Evolutionary conservation across 441 rosid genomes (phyloP), one percentile per base, ranked within the genome.

Genomic region (Heliophila coronopifolia): DNA sequence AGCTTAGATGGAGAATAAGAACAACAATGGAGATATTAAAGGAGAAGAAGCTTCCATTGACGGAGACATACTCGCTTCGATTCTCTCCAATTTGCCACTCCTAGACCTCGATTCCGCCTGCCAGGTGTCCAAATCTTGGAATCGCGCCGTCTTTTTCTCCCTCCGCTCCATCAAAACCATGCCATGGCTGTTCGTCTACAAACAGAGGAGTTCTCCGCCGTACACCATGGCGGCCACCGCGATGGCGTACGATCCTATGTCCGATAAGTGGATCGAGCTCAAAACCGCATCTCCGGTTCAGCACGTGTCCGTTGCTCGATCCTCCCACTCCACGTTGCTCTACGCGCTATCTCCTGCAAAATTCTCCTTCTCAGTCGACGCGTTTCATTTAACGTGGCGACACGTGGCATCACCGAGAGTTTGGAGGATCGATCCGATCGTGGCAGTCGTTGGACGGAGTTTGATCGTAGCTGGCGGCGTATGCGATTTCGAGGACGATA

Each of bases 101-200:
- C 54, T 75, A 54, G 68, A 83, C 42, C 88, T 89, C 34, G 48
- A 70, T 35, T 63, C 86, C 0, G 77, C 90, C 13, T 40, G 34
- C 13, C 79, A 51, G 23, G 95, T 89, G 13, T 83, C 90, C 30
- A 74, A 52, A 28, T 52, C 81, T 19, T 89, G 97, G 97, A 71
- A 66, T 46, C 73, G 47, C 42, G 71, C 79, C 59, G 84, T 77
- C 67, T 77, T 63, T 42, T 72, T 81, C 39, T 85, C 95, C 13
- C 84, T 89, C 34, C 75, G 58, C 44, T 64, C 59, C 34, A 75
- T 71, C 49, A 63, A 39, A 20, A 13, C 50, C 62, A 66, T 68
- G 15, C 93, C 97, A 0, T 85, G 97, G 97, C 70, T 89, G 4
- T n/a, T 89, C 12, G 9, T 83, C 57, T 77, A 81, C 54, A 12